Conservation (phyloP, 768 basidiomycete genomes). For the Fibroporia radiculosa region DNA sequence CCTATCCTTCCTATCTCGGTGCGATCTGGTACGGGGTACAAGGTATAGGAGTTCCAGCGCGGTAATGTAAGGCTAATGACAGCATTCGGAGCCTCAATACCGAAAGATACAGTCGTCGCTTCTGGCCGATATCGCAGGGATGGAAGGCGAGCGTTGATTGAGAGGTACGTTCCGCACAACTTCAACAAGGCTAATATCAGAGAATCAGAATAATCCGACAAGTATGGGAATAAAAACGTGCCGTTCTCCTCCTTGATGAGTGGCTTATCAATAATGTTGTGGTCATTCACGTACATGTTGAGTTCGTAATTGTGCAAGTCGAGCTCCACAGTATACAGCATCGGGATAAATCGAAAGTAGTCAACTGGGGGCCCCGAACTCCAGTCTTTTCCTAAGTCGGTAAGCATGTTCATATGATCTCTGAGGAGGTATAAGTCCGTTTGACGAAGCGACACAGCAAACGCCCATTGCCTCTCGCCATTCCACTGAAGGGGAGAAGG, state of each 20-base stretch:
- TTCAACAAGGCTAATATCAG: constrained; percentile 58
- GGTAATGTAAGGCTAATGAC: constrained; percentile 62
- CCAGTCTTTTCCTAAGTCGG: constrained; percentile 93
- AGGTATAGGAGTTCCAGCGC: constrained; percentile 80
- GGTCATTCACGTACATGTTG: constrained; percentile 86
- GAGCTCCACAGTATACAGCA: constrained; percentile 63
- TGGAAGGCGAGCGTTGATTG: constrained; percentile 47
- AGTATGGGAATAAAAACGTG: constrained; percentile 23
- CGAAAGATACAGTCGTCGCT: constrained; percentile 58
- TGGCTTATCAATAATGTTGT: constrained; percentile 93
- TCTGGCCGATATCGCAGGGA: constrained; percentile 69
- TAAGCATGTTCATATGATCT: constrained; percentile 92
- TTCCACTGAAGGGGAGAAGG: constrained; percentile 84
- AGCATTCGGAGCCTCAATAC: constrained; percentile 50
- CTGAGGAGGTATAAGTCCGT: constrained; percentile 75
- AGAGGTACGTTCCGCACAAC: constrained; percentile 50
- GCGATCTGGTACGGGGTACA: constrained; percentile 55
- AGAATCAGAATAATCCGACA: constrained; percentile 1
- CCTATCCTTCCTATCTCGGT: constrained; percentile 56
- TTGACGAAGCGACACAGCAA: constrained; percentile 63
- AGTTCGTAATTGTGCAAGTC: constrained; percentile 70
- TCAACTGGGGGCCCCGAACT: constrained; percentile 72
- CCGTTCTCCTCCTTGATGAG: constrained; percentile 78
- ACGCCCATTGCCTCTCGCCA: constrained; percentile 67
- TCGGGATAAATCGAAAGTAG: constrained; percentile 80